phyloP scores from a whole-genome alignment of 202 grass and related monocot species.

The Carex arenaria region DNA sequence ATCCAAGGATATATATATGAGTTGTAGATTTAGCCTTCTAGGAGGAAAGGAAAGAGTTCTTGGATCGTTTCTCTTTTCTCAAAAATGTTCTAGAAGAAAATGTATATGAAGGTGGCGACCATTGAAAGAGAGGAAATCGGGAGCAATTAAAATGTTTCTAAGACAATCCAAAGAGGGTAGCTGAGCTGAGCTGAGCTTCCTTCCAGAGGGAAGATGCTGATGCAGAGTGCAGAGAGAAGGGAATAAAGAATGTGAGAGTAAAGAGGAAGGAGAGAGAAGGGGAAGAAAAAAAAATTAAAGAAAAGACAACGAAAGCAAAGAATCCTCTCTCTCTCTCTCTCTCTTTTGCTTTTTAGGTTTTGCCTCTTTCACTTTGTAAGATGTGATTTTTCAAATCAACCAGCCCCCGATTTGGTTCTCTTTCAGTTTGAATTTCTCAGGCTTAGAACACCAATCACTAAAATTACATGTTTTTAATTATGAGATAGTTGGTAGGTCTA shows the following conservation, averaged over 20 bases:
- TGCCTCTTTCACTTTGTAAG: constrained; percentile 10
- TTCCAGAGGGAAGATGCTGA: constrained; percentile 19
- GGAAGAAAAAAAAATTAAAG: background rate
- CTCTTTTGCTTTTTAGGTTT: constrained; percentile 28
- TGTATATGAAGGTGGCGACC: constrained; percentile 12
- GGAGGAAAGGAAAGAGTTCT: constrained; percentile 21
- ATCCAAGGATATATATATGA: background rate
- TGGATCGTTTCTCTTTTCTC: constrained; percentile 15
- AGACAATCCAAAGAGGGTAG: too few species aligned
- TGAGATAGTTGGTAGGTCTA: background rate
- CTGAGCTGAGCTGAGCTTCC: too few species aligned
- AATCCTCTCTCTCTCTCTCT: constrained; percentile 21
- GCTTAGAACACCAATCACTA: background rate
- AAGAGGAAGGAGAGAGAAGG: background rate
- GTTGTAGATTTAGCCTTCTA: background rate
- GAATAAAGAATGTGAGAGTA: constrained; percentile 27
- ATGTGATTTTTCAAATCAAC: constrained; percentile 18
- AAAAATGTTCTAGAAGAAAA: background rate
- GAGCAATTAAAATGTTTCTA: background rate
- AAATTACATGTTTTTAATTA: background rate
- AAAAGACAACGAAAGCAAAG: constrained; percentile 22
- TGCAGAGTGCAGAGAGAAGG: background rate
- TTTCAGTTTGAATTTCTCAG: constrained; percentile 4
- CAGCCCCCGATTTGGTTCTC: background rate
- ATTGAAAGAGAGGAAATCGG: constrained; percentile 5